A percentile compares a stretch with the other conserved stretches of the same genome.
Conservation (phyloP, 2,329 filamentous ascomycete species). For the Paecilomyces sp. region DNA sequence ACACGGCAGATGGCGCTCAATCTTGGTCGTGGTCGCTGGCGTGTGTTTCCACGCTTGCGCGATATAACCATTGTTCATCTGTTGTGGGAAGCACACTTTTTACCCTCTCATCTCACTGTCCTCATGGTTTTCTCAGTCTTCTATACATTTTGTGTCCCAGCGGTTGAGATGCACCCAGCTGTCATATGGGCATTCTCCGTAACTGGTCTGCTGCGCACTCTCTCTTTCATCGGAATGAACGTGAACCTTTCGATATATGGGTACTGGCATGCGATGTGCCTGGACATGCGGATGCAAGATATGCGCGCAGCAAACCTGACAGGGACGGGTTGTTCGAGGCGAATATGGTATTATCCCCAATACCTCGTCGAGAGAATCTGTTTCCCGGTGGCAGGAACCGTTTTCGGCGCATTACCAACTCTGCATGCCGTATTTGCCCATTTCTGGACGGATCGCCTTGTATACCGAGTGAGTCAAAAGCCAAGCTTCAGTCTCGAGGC, state of each 20-base stretch:
- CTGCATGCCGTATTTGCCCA: slow-evolving; percentile 62
- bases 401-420: slow-evolving; percentile 62
- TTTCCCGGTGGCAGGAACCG: slow-evolving; percentile 59
- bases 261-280: slow-evolving; percentile 56
- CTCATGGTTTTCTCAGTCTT: slow-evolving; percentile 55
- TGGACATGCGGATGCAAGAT: slow-evolving; percentile 55
- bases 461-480: slow-evolving; percentile 69
- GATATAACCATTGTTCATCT: slow-evolving; percentile 55
- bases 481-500: slow-evolving; percentile 22
- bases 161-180: slow-evolving; percentile 43
- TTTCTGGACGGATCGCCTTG: slow-evolving; percentile 62
- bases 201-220: slow-evolving; percentile 53
- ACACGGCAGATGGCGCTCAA: slow-evolving; percentile 34
- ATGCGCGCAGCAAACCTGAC: slow-evolving; percentile 60
- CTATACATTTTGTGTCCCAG: slow-evolving; percentile 50
- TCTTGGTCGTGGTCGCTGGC: background rate
- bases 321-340: slow-evolving; percentile 55
- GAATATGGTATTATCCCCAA: slow-evolving; percentile 48
- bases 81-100: slow-evolving; percentile 64
- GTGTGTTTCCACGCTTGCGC: background rate
- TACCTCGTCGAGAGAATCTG: slow-evolving; percentile 58
- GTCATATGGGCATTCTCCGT: slow-evolving; percentile 54
- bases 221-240: slow-evolving; percentile 57
- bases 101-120: slow-evolving; percentile 60
- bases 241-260: slow-evolving; percentile 62